Evolutionary conservation across 257 asterid species (phyloP).

Genomic region (Perilla frutescens): DNA sequence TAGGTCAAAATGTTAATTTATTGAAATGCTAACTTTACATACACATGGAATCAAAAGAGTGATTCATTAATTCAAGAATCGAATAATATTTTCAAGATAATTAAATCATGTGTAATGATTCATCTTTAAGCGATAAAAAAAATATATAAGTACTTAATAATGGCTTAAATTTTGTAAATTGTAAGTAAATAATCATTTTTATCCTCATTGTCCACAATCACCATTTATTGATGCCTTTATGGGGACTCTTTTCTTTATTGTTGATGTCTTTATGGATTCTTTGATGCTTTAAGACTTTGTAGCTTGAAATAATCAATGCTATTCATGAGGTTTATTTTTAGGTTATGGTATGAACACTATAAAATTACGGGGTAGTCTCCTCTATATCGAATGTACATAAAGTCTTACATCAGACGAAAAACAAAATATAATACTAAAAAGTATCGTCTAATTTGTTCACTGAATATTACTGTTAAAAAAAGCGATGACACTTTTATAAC

Average conservation of each 20-base stretch:
- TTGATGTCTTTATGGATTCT: not conserved
- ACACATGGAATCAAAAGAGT: not conserved
- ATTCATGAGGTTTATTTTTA: constrained; percentile 24
- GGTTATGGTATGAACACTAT: not conserved
- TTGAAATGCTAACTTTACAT: not conserved
- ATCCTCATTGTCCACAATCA: constrained; percentile 6
- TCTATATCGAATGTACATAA: too few relatives aligned
- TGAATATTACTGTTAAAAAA: too few relatives aligned
- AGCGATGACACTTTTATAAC: too few relatives aligned
- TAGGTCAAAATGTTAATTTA: not conserved
- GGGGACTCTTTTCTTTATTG: not conserved
- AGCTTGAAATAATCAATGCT: constrained; percentile 22
- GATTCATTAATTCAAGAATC: not conserved
- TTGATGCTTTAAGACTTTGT: constrained; percentile 7
- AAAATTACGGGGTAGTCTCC: not conserved
- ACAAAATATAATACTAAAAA: too few relatives aligned
- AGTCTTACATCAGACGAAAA: too few relatives aligned
- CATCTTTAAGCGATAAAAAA: not conserved
- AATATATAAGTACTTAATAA: too few relatives aligned
- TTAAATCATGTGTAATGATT: not conserved
- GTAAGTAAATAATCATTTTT: not conserved
- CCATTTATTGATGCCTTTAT: constrained; percentile 5
- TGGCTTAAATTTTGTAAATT: not conserved
- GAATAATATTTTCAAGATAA: not conserved
- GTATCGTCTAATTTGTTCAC: too few relatives aligned